Evolutionary conservation across 352 stramenopile genomes (phyloP).

Genomic region (Phytophthora hibernalis): DNA sequence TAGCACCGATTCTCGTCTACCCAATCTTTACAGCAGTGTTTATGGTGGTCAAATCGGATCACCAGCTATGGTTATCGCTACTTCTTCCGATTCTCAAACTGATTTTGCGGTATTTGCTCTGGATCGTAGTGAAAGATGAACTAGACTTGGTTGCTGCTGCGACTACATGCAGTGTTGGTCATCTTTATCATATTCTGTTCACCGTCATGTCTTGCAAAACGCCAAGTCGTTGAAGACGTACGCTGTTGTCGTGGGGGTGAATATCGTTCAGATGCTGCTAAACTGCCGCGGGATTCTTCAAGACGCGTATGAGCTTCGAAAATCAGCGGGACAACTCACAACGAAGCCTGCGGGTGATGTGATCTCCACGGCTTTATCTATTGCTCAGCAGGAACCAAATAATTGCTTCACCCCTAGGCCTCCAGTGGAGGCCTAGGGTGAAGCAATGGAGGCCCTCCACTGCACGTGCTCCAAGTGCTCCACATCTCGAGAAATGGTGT

Average conservation of each 20-base stretch:
- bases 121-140: constrained; percentile 22
- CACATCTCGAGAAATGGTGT: constrained; percentile 25
- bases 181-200: constrained; percentile 55
- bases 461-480: too few species aligned
- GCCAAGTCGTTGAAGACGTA: constrained; percentile 41
- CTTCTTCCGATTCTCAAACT: constrained; percentile 44
- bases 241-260: constrained; percentile 28
- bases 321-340: background rate
- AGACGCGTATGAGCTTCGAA: background rate
- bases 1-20: constrained; percentile 42
- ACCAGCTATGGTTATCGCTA: constrained; percentile 44
- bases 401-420: too few species aligned
- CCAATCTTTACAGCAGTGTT: constrained; percentile 40
- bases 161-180: constrained; percentile 26
- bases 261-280: constrained; percentile 33
- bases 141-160: constrained; percentile 34
- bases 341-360: background rate
- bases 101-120: constrained; percentile 27
- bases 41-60: constrained; percentile 19
- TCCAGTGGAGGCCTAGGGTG: too few species aligned
- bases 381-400: constrained; percentile 10
- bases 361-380: constrained; percentile 1
- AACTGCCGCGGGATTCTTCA: constrained; percentile 25
- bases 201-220: constrained; percentile 45
- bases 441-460: too few species aligned